Conservation (phyloP, 148 eudicot genomes). For the Nyssa sinensis region DNA sequence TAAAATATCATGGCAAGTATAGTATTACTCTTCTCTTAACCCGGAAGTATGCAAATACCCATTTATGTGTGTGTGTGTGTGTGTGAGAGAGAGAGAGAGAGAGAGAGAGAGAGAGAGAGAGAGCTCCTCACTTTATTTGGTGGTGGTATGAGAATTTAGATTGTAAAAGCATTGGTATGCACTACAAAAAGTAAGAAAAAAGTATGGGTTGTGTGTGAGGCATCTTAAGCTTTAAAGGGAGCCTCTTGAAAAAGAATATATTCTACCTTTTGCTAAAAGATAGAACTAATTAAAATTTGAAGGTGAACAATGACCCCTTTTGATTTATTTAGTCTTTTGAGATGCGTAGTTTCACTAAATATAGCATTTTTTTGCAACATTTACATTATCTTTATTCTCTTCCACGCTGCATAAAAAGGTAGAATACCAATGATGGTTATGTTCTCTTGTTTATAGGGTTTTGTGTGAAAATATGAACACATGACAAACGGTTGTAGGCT, state of each 20-base stretch:
- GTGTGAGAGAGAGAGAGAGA: too few species aligned
- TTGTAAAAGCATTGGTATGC: not conserved
- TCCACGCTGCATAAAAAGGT: too few species aligned
- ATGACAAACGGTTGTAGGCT: too few species aligned
- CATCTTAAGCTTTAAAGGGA: constrained; percentile 16
- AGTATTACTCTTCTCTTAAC: too few species aligned
- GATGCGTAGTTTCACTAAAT: not conserved
- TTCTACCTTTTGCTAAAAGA: not conserved
- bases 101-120: constrained; percentile 4
- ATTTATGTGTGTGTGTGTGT: too few species aligned
- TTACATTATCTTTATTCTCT: too few species aligned
- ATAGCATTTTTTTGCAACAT: too few species aligned
- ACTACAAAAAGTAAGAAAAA: constrained; percentile 14
- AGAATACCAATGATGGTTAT: too few species aligned
- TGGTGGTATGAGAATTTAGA: constrained; percentile 2
- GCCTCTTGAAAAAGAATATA: constrained; percentile 6
- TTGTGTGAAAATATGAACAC: too few species aligned
- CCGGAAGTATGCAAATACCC: too few species aligned
- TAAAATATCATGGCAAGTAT: too few species aligned
- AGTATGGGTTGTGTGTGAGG: constrained; percentile 6
- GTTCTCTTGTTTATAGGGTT: too few species aligned
- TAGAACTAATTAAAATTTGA: not conserved
- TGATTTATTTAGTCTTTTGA: not conserved
- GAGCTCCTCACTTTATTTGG: constrained; percentile 4
- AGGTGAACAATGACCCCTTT: not conserved